A percentile compares a stretch with the other conserved stretches of the same genome.
Conservation (phyloP, 805 yeast genomes). For the Phaffomyces opuntiae region DNA sequence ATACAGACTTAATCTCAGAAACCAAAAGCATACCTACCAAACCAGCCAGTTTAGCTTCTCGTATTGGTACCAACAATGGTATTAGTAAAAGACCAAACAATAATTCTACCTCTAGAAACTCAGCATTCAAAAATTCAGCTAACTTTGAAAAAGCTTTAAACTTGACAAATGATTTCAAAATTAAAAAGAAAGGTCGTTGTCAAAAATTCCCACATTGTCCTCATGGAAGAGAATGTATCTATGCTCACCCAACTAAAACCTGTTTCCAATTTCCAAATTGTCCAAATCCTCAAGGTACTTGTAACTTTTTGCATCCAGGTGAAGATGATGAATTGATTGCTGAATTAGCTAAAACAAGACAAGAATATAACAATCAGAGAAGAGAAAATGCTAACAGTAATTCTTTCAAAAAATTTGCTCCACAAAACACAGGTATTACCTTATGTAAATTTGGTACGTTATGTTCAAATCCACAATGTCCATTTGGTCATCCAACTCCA, state of each 20-base stretch:
- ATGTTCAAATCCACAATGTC: conserved; percentile 75
- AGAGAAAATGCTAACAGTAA: conserved; percentile 13
- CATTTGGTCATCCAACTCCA: conserved; percentile 90
- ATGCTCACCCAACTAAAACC: conserved; percentile 72
- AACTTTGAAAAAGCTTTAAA: conserved; percentile 34
- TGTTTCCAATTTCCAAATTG: conserved; percentile 77
- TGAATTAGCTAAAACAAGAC: conserved; percentile 57
- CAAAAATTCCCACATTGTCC: conserved; percentile 65
- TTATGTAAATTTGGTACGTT: conserved; percentile 71
- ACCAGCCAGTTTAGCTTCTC: conserved; percentile 5
- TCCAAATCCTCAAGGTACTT: conserved; percentile 72
- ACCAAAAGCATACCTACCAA: conserved; percentile 7
- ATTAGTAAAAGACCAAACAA: conserved; percentile 4
- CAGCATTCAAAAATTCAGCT: conserved; percentile 23
- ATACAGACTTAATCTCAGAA: not conserved
- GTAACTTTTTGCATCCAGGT: conserved; percentile 77
- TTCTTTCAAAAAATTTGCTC: conserved; percentile 3
- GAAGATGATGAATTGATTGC: conserved; percentile 72
- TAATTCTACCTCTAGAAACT: conserved; percentile 8
- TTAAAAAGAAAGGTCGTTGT: conserved; percentile 59
- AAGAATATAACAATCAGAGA: conserved; percentile 37
- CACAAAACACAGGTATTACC: conserved; percentile 41
- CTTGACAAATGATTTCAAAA: conserved; percentile 28
- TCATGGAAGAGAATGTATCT: conserved; percentile 55
- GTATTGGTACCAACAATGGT: conserved; percentile 4